phyloP scores from a whole-genome alignment of 164 flowering plant genomes.

The Magnolia sinica region DNA sequence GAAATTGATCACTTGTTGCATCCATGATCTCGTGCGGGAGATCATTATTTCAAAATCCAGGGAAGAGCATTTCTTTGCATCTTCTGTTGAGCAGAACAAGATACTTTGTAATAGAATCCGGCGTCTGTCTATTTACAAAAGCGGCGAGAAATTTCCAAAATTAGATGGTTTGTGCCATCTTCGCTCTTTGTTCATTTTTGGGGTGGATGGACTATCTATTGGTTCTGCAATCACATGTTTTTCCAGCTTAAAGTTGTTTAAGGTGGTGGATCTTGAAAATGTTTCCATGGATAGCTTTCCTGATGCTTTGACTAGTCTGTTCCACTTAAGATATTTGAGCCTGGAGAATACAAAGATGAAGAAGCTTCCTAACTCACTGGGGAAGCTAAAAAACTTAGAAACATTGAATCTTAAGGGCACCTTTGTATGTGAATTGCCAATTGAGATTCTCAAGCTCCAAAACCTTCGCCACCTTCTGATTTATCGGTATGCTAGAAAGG shows the following conservation, averaged over 20 bases:
- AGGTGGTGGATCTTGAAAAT: slow-evolving; percentile 7
- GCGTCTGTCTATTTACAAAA: slow-evolving; percentile 28
- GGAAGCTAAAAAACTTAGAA: slow-evolving; percentile 11
- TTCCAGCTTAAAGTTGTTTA: not conserved
- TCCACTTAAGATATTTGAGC: slow-evolving; percentile 8
- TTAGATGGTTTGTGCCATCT: not conserved
- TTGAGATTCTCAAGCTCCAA: slow-evolving; percentile 7
- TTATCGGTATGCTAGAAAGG: not conserved
- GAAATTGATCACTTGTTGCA: not conserved
- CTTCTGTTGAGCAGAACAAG: not conserved
- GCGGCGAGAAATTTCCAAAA: not conserved
- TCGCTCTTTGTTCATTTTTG: slow-evolving; percentile 5
- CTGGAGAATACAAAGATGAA: slow-evolving; percentile 7
- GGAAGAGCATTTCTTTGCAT: slow-evolving; percentile 2
- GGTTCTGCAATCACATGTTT: not conserved
- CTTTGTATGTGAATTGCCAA: slow-evolving; percentile 8
- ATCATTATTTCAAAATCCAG: slow-evolving; percentile 5
- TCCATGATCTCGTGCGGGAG: slow-evolving; percentile 19
- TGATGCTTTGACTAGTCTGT: not conserved
- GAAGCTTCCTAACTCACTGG: slow-evolving; percentile 7
- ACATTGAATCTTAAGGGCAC: slow-evolving; percentile 10
- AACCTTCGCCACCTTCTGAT: slow-evolving; percentile 10
- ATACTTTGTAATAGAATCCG: slow-evolving; percentile 5
- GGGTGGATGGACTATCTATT: no score
- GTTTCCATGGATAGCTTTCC: slow-evolving; percentile 1